Base-by-base conservation (phyloP, 768 basidiomycete species). In the Daedalea quercina region DNA sequence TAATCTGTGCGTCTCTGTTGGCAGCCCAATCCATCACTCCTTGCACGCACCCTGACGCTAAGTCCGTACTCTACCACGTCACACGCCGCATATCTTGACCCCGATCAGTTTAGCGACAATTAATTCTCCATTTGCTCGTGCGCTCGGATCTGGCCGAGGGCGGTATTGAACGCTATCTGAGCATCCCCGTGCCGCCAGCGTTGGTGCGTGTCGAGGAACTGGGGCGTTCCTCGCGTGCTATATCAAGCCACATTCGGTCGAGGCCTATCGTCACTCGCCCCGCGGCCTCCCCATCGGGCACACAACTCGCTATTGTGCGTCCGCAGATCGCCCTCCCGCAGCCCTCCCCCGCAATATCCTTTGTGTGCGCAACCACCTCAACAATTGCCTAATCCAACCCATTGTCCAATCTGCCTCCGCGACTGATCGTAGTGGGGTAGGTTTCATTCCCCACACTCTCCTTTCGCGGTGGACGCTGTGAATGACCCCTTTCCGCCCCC, bases 221-320 rank as follows among this genome's bases (percentile, higher is more conserved):
- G 22, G n/a, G 50, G 50, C 40, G 41, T 43, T 22, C 50, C 50
- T 51, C 34, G 24, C n/a, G 22, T 17, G 23, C 50, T 51, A 51
- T 51, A 51, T 51, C 50, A 41, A 51, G 50, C 37, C 41, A 35
- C 11, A 11, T 44, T 23, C 22, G 13, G 8, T 28, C 41, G 50
- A 51, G 48, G 48, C 35, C 24, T 26, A 6, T 25, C 33, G 33
- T 49, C 48, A 49, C 48, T 49, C 34, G 48, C 41, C 31, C 50
- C 22, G 28, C 28, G 15, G 37, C 37, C 41, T 43, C 24, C 23
- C 33, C 33, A 37, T 35, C 25, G 26, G 22, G 37, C 33, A 13
- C 23, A 45, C 9, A 6, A 8, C 3, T 33, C 37, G 41, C 41
- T 17, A 42, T 42, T 42, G 40, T 42, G 50, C 34, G 25, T 9